These are phyloP conservation scores for Ceratocystis alfenasii DNA, from an alignment of 2,329 filamentous ascomycete genomes.

Conservation along the genomic window DNA sequence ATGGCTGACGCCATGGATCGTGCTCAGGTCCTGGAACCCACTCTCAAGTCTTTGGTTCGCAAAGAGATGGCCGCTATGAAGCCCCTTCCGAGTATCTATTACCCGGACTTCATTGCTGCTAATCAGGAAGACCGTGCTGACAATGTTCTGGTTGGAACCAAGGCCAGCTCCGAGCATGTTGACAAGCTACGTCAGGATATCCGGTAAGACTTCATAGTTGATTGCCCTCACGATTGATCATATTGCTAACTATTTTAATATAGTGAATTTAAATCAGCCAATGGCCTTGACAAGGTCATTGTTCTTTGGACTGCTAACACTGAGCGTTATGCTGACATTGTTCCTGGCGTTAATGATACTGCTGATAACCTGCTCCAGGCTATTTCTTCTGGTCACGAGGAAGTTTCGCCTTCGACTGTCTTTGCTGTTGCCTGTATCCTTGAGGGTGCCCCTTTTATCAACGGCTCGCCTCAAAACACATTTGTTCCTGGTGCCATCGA, in stretches of 20 bases:
- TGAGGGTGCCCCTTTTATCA: conserved; percentile 89
- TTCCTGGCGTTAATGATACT: conserved; percentile 87
- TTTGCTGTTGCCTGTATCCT: conserved; percentile 92
- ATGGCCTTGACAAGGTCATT: conserved; percentile 86
- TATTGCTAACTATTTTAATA: conserved; percentile 14
- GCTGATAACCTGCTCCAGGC: conserved; percentile 83
- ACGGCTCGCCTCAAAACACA: conserved; percentile 97
- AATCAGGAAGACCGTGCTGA: conserved; percentile 96
- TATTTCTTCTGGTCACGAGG: conserved; percentile 75
- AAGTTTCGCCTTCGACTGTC: conserved; percentile 89
- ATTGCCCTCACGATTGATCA: not conserved
- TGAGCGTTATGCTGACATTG: conserved; percentile 83
- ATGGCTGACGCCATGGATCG: conserved; percentile 89
- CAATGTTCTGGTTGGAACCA: conserved; percentile 71
- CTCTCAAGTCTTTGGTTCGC: conserved; percentile 74
- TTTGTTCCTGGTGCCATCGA: conserved; percentile 89
- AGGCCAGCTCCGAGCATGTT: conserved; percentile 77
- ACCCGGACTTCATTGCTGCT: conserved; percentile 96
- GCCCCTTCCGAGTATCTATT: conserved; percentile 91
- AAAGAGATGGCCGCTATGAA: conserved; percentile 88
- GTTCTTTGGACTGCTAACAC: conserved; percentile 99
- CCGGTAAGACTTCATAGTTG: conserved; percentile 28
- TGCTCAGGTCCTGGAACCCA: conserved; percentile 88
- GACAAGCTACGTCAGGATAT: conserved; percentile 91
- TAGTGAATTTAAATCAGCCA: conserved; percentile 76